Conservation (phyloP, 2,329 filamentous ascomycete genomes). For the Aciculosporium take region DNA sequence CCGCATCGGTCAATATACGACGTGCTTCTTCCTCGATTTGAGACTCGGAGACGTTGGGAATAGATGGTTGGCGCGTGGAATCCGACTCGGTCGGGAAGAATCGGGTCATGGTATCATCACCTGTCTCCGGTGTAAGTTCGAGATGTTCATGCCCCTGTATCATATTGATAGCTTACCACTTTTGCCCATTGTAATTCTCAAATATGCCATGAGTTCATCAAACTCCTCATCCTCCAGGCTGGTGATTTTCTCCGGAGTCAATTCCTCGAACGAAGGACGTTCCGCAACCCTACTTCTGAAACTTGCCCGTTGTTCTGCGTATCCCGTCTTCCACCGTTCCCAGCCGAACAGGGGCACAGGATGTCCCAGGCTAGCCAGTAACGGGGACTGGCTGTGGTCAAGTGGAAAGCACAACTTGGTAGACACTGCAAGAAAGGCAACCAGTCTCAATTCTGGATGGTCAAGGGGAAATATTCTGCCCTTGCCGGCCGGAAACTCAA, state of each 20-base stretch:
- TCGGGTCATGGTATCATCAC: slow-evolving; percentile 15
- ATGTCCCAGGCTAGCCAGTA: slow-evolving; percentile 1
- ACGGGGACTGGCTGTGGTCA: slow-evolving; percentile 35
- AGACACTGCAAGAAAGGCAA: slow-evolving; percentile 57
- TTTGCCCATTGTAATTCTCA: slow-evolving; percentile 19
- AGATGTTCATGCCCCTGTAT: background rate
- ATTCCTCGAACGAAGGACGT: slow-evolving; percentile 28
- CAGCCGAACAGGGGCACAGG: slow-evolving; percentile 45
- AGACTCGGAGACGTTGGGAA: slow-evolving; percentile 13
- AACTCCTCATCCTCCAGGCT: slow-evolving; percentile 45
- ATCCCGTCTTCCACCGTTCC: slow-evolving; percentile 46
- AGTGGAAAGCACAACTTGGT: slow-evolving; percentile 72
- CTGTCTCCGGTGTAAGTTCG: slow-evolving; percentile 7
- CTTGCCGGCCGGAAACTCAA: slow-evolving; percentile 34
- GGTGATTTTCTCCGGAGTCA: slow-evolving; percentile 48
- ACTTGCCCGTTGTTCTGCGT: slow-evolving; percentile 20
- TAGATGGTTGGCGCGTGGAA: slow-evolving; percentile 7
- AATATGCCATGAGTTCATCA: slow-evolving; percentile 46
- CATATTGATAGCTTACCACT: slow-evolving; percentile 16
- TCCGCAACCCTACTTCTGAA: slow-evolving; percentile 3
- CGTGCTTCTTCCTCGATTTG: slow-evolving; percentile 13
- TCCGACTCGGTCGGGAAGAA: slow-evolving; percentile 22
- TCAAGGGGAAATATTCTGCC: slow-evolving; percentile 34
- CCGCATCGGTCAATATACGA: slow-evolving; percentile 11
- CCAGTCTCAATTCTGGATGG: slow-evolving; percentile 62